Conservation (phyloP, 179 eudicot species). For the Gypsophila paniculata region DNA sequence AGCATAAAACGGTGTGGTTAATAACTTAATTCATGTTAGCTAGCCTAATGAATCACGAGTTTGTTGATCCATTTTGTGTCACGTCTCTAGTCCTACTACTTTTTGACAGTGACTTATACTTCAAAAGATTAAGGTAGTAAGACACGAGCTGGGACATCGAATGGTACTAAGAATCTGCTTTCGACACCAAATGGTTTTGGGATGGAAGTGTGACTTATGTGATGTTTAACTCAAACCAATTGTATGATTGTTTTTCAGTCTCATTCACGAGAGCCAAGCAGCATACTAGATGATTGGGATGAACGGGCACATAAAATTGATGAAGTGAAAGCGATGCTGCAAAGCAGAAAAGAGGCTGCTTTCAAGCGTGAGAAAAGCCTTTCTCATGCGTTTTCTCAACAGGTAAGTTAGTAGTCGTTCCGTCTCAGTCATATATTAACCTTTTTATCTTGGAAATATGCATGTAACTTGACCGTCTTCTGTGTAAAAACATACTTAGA, state of each 20-base stretch:
- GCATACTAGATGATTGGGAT: slow-evolving; percentile 80
- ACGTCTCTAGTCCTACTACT: no score
- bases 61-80: no score
- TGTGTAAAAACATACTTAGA: slow-evolving; percentile 22
- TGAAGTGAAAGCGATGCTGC: slow-evolving; percentile 72
- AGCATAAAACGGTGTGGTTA: no score
- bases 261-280: slow-evolving; percentile 64
- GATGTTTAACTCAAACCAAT: background rate
- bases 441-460: no score
- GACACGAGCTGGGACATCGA: no score
- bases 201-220: background rate
- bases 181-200: background rate
- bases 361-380: slow-evolving; percentile 51
- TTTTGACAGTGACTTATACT: no score
- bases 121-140: no score
- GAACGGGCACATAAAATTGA: slow-evolving; percentile 65
- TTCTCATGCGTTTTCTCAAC: slow-evolving; percentile 63
- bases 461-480: no score
- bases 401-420: slow-evolving; percentile 31
- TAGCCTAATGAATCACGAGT: no score
- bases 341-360: slow-evolving; percentile 55
- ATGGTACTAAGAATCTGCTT: no score
- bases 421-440: no score
- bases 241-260: slow-evolving; percentile 20
- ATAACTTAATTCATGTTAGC: no score